Evolutionary conservation across 169 alveolate species (phyloP).

Genomic region (Eimeria praecox): DNA sequence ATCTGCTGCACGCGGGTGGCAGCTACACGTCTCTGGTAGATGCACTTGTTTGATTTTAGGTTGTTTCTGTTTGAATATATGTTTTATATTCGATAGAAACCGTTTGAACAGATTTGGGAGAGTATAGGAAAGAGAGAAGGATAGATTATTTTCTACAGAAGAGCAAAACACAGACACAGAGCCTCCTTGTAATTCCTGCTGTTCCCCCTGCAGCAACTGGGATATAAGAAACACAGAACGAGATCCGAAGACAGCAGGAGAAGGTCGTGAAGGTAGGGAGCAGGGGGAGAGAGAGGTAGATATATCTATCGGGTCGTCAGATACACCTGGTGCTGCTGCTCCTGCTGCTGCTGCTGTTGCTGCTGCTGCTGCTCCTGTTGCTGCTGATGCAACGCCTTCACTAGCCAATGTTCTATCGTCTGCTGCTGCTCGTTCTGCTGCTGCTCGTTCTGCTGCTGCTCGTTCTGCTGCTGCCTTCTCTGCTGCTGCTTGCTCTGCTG

Average conservation of each 20-base stretch:
- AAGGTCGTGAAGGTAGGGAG: background rate
- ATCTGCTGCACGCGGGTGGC: background rate
- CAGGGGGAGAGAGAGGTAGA: background rate
- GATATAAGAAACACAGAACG: background rate
- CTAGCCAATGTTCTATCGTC: background rate
- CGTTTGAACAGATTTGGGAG: background rate
- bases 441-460: background rate
- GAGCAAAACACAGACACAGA: background rate
- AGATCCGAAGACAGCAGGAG: background rate
- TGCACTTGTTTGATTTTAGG: background rate
- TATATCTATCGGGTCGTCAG: background rate
- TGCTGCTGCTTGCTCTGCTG: background rate
- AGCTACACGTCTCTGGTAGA: background rate
- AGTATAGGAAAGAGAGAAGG: background rate
- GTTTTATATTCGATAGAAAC: background rate
- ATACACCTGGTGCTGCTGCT: background rate
- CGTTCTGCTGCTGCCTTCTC: background rate
- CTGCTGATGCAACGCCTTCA: background rate
- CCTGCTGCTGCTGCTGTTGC: background rate
- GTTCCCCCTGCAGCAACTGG: background rate
- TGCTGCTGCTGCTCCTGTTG: constrained; percentile 14
- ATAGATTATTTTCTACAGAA: background rate
- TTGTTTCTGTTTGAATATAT: background rate
- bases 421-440: background rate
- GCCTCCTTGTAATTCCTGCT: background rate